A percentile compares a stretch with the other conserved stretches of the same genome.
These are phyloP conservation scores for Rehmannia glutinosa DNA, from an alignment of 257 asterid genomes.

Conservation along the genomic window DNA sequence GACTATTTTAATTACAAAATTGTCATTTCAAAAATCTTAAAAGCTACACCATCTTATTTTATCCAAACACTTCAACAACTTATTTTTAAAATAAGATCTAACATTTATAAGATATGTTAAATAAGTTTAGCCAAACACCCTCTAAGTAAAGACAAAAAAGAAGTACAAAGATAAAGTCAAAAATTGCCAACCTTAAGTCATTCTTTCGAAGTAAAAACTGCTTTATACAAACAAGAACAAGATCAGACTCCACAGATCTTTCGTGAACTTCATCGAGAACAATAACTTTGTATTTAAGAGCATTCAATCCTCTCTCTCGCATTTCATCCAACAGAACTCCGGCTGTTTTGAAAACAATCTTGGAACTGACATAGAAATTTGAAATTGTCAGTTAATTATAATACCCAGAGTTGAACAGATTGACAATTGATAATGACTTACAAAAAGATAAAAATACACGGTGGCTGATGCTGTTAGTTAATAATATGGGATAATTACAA, in stretches of 20 bases:
- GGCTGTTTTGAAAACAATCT: constrained; percentile 93
- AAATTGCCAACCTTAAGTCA: constrained; percentile 55
- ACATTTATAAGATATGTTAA: no score
- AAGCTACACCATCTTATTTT: no score
- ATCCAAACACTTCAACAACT: no score
- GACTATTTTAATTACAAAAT: no score
- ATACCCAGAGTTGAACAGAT: constrained; percentile 13
- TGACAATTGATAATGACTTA: not conserved
- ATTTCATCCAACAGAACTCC: constrained; percentile 98
- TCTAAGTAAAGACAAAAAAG: not conserved
- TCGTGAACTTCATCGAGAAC: constrained; percentile 98
- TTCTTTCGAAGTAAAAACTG: constrained; percentile 71
- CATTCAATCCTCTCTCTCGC: constrained; percentile 84
- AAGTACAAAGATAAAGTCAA: not conserved
- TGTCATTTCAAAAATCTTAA: no score
- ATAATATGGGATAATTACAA: no score
- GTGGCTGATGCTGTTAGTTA: constrained; percentile 2
- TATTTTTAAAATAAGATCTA: no score
- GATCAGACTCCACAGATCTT: constrained; percentile 98
- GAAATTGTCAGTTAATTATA: constrained; percentile 13
- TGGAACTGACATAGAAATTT: constrained; percentile 51
- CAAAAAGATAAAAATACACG: constrained; percentile 2
- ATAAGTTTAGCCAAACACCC: no score
- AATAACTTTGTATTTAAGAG: constrained; percentile 88
- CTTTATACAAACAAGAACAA: constrained; percentile 88